These are phyloP conservation scores for Hymenoscyphus occultus DNA, from an alignment of 2,329 filamentous ascomycete species.

Conservation along the genomic window DNA sequence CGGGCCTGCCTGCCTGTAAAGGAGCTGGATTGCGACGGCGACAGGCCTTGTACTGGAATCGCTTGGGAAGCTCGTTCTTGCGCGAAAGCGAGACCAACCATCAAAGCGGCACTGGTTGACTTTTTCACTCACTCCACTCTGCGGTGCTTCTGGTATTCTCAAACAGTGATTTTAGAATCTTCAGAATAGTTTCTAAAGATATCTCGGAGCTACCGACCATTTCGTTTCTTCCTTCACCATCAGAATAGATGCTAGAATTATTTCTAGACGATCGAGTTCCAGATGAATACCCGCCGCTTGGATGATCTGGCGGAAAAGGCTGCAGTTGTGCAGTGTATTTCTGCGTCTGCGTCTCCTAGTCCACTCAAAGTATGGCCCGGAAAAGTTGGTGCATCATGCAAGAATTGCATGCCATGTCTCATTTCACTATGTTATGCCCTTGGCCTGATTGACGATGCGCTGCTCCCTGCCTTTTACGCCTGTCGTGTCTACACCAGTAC, in stretches of 20 bases:
- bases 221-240: neutral
- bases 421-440: slow-evolving; percentile 13
- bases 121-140: too few species aligned
- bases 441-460: slow-evolving; percentile 13
- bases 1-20: too few species aligned
- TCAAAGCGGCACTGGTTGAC: too few species aligned
- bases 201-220: neutral
- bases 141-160: too few species aligned
- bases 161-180: too few species aligned
- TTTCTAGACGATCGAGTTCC: neutral
- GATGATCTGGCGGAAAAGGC: neutral
- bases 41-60: too few species aligned
- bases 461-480: neutral
- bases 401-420: slow-evolving; percentile 9
- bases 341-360: neutral
- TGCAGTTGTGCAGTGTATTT: neutral
- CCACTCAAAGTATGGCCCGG: slow-evolving; percentile 9
- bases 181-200: too few species aligned
- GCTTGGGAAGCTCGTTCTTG: too few species aligned
- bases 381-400: slow-evolving; percentile 14
- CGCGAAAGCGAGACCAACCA: too few species aligned
- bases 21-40: too few species aligned
- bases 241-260: neutral
- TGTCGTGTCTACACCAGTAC: too few species aligned
- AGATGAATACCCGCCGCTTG: neutral